Conservation (phyloP, 1,139 yeast species). For the Yamadazyma friedrichii region DNA sequence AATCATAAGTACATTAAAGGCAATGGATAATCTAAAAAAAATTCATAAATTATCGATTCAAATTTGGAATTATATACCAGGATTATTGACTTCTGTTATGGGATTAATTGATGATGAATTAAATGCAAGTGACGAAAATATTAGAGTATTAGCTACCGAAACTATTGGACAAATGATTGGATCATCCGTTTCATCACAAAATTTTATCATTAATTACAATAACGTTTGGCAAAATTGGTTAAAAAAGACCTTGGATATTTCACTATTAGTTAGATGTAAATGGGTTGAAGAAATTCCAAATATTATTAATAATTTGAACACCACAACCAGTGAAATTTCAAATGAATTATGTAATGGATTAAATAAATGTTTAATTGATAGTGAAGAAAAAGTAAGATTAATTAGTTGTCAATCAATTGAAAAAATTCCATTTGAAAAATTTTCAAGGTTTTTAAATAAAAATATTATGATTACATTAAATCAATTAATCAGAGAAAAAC, state of each 20-base stretch:
- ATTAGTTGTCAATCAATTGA: constrained; percentile 54
- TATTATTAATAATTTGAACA: constrained; percentile 27
- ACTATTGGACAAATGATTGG: constrained; percentile 71
- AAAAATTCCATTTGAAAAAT: constrained; percentile 35
- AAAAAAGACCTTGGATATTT: constrained; percentile 69
- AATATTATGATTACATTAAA: constrained; percentile 53
- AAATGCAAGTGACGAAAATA: constrained; percentile 63
- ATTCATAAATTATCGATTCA: constrained; percentile 64
- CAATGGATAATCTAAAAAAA: constrained; percentile 49
- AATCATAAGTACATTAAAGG: constrained; percentile 18
- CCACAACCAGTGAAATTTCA: constrained; percentile 48
- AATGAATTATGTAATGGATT: constrained; percentile 58
- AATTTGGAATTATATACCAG: constrained; percentile 80
- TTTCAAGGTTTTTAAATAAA: constrained; percentile 46
- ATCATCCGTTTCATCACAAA: constrained; percentile 29
- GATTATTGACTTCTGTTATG: constrained; percentile 67
- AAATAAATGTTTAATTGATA: constrained; percentile 68
- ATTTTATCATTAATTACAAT: constrained; percentile 59
- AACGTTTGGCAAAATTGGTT: constrained; percentile 70
- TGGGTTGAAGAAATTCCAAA: constrained; percentile 64
- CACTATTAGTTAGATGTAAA: constrained; percentile 58
- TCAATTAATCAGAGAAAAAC: constrained; percentile 70
- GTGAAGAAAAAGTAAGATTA: constrained; percentile 71
- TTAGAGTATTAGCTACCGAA: constrained; percentile 69
- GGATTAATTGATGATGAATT: constrained; percentile 82